A percentile compares a stretch with the other conserved stretches of the same genome.
These are phyloP conservation scores for Blumeriella jaapii DNA, from an alignment of 2,329 filamentous ascomycete genomes.

Conservation along the genomic window DNA sequence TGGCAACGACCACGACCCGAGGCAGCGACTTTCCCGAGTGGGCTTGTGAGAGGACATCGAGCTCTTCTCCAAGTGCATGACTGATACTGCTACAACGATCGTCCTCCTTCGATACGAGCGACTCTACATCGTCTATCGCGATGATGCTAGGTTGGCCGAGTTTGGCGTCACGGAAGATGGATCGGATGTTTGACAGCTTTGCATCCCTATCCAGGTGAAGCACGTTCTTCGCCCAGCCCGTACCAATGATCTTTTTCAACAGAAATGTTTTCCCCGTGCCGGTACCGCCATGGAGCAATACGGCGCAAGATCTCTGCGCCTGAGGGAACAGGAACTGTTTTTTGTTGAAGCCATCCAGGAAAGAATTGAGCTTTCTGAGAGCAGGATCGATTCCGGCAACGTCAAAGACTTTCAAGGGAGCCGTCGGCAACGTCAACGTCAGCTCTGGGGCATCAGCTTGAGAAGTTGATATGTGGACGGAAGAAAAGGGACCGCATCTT, in stretches of 20 bases:
- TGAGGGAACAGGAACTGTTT: conserved; percentile 22
- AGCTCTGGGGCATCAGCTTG: conserved; percentile 3
- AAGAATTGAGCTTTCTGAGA: conserved; percentile 53
- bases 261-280: conserved; percentile 79
- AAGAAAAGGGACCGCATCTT: conserved; percentile 16
- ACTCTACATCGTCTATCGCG: conserved; percentile 67
- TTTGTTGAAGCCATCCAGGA: conserved; percentile 47
- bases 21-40: conserved; percentile 27
- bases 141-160: conserved; percentile 64
- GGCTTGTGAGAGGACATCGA: conserved; percentile 40
- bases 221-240: conserved; percentile 56
- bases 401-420: conserved; percentile 32
- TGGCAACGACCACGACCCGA: conserved; percentile 61
- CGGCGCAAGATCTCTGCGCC: conserved; percentile 28
- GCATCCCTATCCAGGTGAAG: conserved; percentile 46
- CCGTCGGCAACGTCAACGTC: not conserved
- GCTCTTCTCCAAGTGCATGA: conserved; percentile 39
- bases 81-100: conserved; percentile 39
- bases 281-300: conserved; percentile 59
- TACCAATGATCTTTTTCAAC: conserved; percentile 52
- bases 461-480: conserved; percentile 21
- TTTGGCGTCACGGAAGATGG: conserved; percentile 58
- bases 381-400: conserved; percentile 60
- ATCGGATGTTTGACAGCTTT: conserved; percentile 48
- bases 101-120: conserved; percentile 51